phyloP scores from a whole-genome alignment of 345 rosid species.

The Eucalyptus shirleyi region DNA sequence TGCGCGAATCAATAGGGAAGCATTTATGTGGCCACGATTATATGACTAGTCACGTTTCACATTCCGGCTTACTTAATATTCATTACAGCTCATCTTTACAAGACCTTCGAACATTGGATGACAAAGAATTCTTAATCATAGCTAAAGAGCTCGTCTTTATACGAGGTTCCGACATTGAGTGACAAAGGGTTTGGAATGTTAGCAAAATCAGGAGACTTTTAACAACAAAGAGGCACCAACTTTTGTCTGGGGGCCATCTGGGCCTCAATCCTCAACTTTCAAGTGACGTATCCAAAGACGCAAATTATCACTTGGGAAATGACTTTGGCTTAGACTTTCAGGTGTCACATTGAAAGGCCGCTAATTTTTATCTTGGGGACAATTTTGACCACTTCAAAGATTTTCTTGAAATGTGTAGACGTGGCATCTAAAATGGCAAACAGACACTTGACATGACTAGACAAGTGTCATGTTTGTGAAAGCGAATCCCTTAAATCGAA shows the following conservation, averaged over 20 bases:
- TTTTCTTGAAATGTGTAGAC: background rate
- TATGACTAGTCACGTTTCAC: background rate
- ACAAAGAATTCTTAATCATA: background rate
- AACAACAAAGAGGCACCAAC: background rate
- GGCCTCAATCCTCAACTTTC: background rate
- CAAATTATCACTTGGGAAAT: background rate
- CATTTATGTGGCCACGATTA: background rate
- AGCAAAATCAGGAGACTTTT: background rate
- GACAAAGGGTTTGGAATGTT: background rate
- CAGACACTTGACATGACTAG: background rate
- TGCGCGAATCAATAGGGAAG: background rate
- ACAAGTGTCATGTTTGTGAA: background rate
- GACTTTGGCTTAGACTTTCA: background rate
- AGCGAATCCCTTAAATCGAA: background rate
- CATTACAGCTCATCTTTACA: background rate
- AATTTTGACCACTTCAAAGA: background rate
- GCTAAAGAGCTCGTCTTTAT: background rate
- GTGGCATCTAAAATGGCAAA: background rate
- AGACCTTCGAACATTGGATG: background rate
- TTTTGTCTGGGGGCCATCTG: background rate
- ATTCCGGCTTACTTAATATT: background rate
- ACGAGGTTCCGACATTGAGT: background rate
- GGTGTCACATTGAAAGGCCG: background rate
- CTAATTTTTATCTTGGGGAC: background rate
- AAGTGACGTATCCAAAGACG: background rate